phyloP scores from a whole-genome alignment of 2,329 filamentous ascomycete species.

The Westerdykella ornata region DNA sequence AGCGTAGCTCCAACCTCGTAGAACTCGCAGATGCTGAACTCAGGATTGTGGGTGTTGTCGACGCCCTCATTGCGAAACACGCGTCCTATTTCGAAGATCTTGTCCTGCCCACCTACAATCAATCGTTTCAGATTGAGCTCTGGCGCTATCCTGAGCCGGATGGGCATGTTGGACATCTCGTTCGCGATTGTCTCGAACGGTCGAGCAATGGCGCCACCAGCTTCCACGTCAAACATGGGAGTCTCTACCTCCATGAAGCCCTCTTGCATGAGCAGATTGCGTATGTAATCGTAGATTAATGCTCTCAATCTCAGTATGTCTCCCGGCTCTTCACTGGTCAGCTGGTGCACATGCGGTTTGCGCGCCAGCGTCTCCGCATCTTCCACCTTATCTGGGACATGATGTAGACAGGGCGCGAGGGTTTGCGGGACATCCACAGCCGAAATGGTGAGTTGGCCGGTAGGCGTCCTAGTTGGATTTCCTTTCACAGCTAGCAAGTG shows the following conservation, averaged over 20 bases:
- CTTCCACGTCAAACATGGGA: conserved; percentile 73
- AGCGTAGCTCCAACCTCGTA: conserved; percentile 81
- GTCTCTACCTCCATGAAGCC: conserved; percentile 85
- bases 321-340: conserved; percentile 62
- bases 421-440: conserved; percentile 63
- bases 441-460: conserved; percentile 70
- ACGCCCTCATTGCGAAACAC: conserved; percentile 85
- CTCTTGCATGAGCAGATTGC: conserved; percentile 63
- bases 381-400: conserved; percentile 63
- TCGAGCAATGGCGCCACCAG: conserved; percentile 80
- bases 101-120: conserved; percentile 79
- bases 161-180: conserved; percentile 62
- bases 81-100: conserved; percentile 87
- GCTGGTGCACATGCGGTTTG: conserved; percentile 77
- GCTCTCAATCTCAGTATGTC: conserved; percentile 70
- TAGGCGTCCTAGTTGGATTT: conserved; percentile 58
- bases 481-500: conserved; percentile 56
- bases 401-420: conserved; percentile 70
- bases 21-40: conserved; percentile 97
- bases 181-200: conserved; percentile 77
- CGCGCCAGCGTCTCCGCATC: conserved; percentile 67
- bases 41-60: conserved; percentile 75
- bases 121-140: conserved; percentile 93
- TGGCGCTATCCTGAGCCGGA: conserved; percentile 82
- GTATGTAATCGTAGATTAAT: conserved; percentile 65